Evolutionary conservation across 2,329 filamentous ascomycete genomes (phyloP).

Genomic region (Xylariaceae sp.): DNA sequence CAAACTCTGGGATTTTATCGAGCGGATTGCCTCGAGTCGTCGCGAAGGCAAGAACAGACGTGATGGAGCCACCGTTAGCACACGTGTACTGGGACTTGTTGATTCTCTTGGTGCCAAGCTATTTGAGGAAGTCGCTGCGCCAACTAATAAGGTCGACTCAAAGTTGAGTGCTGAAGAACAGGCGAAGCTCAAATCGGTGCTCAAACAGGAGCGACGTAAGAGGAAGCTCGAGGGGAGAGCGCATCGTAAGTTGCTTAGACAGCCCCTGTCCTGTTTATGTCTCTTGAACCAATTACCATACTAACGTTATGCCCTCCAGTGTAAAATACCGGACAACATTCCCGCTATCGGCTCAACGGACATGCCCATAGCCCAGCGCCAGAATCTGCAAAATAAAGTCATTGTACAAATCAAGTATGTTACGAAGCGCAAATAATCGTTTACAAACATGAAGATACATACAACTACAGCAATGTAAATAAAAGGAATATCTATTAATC

Average conservation of each 20-base stretch:
- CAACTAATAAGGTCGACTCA: conserved; percentile 35
- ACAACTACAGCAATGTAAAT: too few relatives aligned
- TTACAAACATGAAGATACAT: too few relatives aligned
- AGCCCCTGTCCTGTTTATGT: neutral
- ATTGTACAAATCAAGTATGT: too few relatives aligned
- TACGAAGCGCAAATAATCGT: too few relatives aligned
- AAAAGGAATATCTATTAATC: too few relatives aligned
- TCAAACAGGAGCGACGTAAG: conserved; percentile 45
- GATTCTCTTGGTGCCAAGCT: conserved; percentile 68
- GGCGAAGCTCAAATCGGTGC: conserved; percentile 38
- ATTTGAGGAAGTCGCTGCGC: conserved; percentile 54
- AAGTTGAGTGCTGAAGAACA: conserved; percentile 50
- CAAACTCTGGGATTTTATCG: conserved; percentile 85
- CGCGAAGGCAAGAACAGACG: conserved; percentile 93
- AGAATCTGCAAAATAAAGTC: too few relatives aligned
- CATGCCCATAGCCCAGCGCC: too few relatives aligned
- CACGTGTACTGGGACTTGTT: conserved; percentile 71
- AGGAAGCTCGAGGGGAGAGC: conserved; percentile 49
- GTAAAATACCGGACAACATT: too few relatives aligned
- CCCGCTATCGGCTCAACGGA: too few relatives aligned
- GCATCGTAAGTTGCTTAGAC: conserved; percentile 37
- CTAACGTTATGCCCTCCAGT: too few relatives aligned
- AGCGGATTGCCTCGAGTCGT: conserved; percentile 76
- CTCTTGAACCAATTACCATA: neutral
- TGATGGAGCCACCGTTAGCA: conserved; percentile 87